These are phyloP conservation scores for Solanum verrucosum DNA, from an alignment of 257 asterid species.

Conservation along the genomic window DNA sequence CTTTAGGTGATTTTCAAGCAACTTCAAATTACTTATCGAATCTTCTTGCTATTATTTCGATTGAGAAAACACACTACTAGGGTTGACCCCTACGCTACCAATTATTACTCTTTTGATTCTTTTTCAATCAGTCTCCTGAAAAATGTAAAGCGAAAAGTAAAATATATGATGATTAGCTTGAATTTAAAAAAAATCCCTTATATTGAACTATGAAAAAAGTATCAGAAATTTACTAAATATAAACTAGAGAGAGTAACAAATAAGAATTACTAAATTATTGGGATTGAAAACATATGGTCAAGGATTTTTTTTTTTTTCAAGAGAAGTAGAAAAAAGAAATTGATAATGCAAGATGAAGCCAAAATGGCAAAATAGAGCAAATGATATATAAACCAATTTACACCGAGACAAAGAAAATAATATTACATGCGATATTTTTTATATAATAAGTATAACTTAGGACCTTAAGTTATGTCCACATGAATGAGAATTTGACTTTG, in stretches of 20 bases:
- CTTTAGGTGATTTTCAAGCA: not conserved
- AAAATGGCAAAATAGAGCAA: not conserved
- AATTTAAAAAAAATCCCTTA: too few relatives aligned
- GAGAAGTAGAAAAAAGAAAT: not conserved
- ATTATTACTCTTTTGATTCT: not conserved
- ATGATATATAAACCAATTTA: not conserved
- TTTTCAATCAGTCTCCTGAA: accelerated
- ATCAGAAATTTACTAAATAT: too few relatives aligned
- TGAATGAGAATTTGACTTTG: not conserved
- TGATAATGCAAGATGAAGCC: not conserved
- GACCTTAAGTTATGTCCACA: not conserved
- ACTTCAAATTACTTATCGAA: not conserved
- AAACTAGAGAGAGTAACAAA: not conserved
- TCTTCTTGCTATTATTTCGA: not conserved
- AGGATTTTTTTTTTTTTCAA: not conserved
- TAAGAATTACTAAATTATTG: not conserved
- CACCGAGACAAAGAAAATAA: not conserved
- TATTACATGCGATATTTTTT: not conserved
- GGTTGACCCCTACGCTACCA: not conserved
- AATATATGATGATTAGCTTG: too few relatives aligned
- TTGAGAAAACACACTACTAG: not conserved
- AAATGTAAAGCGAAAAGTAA: too few relatives aligned
- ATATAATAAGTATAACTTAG: too few relatives aligned
- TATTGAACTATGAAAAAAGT: too few relatives aligned
- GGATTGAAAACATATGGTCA: not conserved